phyloP scores from a whole-genome alignment of 1,284 basidiomycete species.

The Dichomitus squalens region DNA sequence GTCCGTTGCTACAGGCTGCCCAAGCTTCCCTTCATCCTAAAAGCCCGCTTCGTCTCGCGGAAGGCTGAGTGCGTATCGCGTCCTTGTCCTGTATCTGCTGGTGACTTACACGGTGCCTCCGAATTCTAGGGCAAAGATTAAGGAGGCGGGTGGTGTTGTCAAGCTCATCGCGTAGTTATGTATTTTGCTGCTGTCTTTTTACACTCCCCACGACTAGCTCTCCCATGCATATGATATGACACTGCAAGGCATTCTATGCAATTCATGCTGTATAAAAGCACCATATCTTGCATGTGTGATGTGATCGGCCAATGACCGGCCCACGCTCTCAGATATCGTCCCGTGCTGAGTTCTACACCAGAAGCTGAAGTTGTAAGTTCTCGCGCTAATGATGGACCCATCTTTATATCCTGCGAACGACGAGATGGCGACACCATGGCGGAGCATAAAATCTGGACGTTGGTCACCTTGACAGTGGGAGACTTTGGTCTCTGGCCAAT shows the following conservation, averaged over 20 bases:
- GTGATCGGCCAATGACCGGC: too few species aligned
- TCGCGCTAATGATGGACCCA: too few species aligned
- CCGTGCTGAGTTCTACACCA: too few species aligned
- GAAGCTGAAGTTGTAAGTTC: too few species aligned
- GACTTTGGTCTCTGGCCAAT: background rate
- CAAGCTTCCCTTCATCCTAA: conserved; percentile 90
- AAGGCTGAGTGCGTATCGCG: conserved; percentile 77
- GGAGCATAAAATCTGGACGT: too few species aligned
- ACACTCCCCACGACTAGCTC: conserved; percentile 21
- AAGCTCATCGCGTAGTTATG: conserved; percentile 80
- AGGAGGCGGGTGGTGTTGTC: conserved; percentile 93
- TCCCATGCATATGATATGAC: conserved; percentile 38
- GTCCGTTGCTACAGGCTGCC: conserved; percentile 58
- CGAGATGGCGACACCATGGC: too few species aligned
- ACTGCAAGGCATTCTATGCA: conserved; percentile 33
- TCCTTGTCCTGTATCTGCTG: conserved; percentile 6
- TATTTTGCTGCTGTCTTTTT: conserved; percentile 29
- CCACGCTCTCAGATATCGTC: too few species aligned
- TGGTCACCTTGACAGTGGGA: background rate
- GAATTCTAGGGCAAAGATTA: conserved; percentile 71
- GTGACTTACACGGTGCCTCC: background rate
- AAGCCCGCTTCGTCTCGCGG: conserved; percentile 91
- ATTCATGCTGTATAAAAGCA: conserved; percentile 22
- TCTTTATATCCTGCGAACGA: too few species aligned
- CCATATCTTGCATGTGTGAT: background rate